These are phyloP conservation scores for Rosa chinensis DNA, from an alignment of 306 rosid genomes.

Conservation along the genomic window DNA sequence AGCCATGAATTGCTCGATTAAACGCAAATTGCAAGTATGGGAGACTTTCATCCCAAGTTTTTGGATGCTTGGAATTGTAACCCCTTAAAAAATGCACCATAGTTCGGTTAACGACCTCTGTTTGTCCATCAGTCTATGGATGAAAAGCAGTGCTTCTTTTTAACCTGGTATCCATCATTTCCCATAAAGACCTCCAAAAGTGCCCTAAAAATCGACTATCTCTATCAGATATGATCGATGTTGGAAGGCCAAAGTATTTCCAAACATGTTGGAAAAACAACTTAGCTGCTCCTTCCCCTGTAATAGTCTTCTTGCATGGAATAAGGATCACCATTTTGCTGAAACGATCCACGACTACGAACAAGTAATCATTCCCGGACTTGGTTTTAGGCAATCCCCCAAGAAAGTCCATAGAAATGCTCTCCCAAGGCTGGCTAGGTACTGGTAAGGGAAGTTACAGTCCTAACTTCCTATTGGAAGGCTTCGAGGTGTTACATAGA, in stretches of 20 bases:
- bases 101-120: not conserved
- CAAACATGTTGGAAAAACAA: not conserved
- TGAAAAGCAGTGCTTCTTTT: not conserved
- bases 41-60: slow-evolving; percentile 7
- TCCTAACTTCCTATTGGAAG: slow-evolving; percentile 5
- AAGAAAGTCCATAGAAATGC: slow-evolving; percentile 7
- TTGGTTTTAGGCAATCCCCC: not conserved
- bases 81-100: slow-evolving; percentile 3
- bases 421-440: slow-evolving; percentile 13
- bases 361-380: slow-evolving; percentile 1
- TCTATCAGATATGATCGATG: not conserved
- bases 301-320: not conserved
- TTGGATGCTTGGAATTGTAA: not conserved
- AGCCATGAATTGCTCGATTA: not conserved
- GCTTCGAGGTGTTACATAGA: not conserved
- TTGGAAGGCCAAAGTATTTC: not conserved
- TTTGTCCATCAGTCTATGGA: not conserved
- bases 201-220: not conserved
- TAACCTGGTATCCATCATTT: not conserved
- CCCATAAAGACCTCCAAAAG: not conserved
- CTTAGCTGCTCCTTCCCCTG: not conserved
- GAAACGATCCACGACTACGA: not conserved
- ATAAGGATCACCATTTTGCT: slow-evolving; percentile 7
- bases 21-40: slow-evolving; percentile 4
- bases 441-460: slow-evolving; percentile 3